These are phyloP conservation scores for Citrullus mucosospermus DNA, from an alignment of 306 rosid species.

Conservation along the genomic window DNA sequence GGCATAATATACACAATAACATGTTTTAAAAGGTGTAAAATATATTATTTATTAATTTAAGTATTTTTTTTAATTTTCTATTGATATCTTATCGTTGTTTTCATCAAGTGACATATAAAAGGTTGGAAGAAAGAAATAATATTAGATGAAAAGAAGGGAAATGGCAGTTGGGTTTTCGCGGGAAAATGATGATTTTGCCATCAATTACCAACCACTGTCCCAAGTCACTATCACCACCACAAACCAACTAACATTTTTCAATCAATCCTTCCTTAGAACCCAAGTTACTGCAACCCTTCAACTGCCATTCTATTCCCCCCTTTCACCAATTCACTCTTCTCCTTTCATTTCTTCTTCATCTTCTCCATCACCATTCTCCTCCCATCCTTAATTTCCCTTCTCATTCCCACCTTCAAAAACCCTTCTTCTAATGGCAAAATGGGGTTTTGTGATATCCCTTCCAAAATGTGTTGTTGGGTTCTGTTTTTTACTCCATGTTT, in stretches of 20 bases:
- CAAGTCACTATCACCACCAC: slow-evolving; percentile 21
- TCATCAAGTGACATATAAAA: too few species aligned
- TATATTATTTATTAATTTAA: too few species aligned
- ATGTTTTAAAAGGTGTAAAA: too few species aligned
- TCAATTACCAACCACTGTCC: slow-evolving; percentile 14
- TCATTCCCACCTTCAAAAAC: not conserved
- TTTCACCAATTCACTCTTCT: slow-evolving; percentile 12
- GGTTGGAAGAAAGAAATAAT: too few species aligned
- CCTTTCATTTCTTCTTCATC: slow-evolving; percentile 16
- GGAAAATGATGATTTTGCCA: slow-evolving; percentile 14
- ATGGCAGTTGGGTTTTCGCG: not conserved
- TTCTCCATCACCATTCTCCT: not conserved
- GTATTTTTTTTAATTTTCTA: too few species aligned
- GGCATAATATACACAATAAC: too few species aligned
- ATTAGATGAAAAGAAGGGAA: not conserved
- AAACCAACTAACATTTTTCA: slow-evolving; percentile 25
- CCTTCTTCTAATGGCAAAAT: slow-evolving; percentile 37
- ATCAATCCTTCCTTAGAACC: slow-evolving; percentile 38
- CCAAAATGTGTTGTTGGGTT: slow-evolving; percentile 19
- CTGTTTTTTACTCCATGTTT: slow-evolving; percentile 22
- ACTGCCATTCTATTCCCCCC: slow-evolving; percentile 25
- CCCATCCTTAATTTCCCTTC: slow-evolving; percentile 4
- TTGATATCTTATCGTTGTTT: too few species aligned
- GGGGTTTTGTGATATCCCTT: slow-evolving; percentile 17
- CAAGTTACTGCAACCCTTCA: slow-evolving; percentile 62